Percentiles rank a stretch among this genome's conserved stretches.
These are phyloP conservation scores for Boletus sp. DNA, from an alignment of 768 basidiomycete species.

Conservation along the genomic window DNA sequence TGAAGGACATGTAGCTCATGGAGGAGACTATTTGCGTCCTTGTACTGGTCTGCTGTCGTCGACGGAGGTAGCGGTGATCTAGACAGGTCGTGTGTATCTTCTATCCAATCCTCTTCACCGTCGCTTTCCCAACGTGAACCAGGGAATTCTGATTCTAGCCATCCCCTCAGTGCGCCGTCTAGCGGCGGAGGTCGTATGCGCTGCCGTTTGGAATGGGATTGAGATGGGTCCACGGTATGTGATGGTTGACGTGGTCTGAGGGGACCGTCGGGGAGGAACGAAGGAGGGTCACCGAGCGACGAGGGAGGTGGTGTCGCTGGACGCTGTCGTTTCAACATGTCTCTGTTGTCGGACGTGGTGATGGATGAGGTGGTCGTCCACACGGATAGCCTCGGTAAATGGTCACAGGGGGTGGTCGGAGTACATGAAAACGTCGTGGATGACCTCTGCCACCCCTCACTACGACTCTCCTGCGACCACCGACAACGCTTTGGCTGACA, in stretches of 20 bases:
- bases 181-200: constrained; percentile 50
- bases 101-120: constrained; percentile 33
- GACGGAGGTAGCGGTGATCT: constrained; percentile 10
- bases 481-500: constrained; percentile 44
- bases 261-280: constrained; percentile 12
- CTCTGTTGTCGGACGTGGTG: constrained; percentile 6
- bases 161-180: constrained; percentile 51
- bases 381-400: neutral
- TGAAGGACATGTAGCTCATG: constrained; percentile 68
- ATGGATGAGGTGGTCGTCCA: neutral
- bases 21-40: constrained; percentile 59
- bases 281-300: constrained; percentile 26
- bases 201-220: constrained; percentile 49
- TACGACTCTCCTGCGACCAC: neutral
- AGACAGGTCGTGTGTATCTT: constrained; percentile 35
- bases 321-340: constrained; percentile 56
- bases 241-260: constrained; percentile 11
- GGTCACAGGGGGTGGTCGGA: constrained; percentile 21
- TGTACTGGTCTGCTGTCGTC: constrained; percentile 42
- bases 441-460: constrained; percentile 18
- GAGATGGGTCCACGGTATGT: constrained; percentile 7
- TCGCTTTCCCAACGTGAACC: constrained; percentile 20
- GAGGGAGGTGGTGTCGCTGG: constrained; percentile 42
- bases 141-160: constrained; percentile 25
- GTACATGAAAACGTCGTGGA: constrained; percentile 12